phyloP scores from a whole-genome alignment of 805 yeast species.

The Teunomyces gatunensis region DNA sequence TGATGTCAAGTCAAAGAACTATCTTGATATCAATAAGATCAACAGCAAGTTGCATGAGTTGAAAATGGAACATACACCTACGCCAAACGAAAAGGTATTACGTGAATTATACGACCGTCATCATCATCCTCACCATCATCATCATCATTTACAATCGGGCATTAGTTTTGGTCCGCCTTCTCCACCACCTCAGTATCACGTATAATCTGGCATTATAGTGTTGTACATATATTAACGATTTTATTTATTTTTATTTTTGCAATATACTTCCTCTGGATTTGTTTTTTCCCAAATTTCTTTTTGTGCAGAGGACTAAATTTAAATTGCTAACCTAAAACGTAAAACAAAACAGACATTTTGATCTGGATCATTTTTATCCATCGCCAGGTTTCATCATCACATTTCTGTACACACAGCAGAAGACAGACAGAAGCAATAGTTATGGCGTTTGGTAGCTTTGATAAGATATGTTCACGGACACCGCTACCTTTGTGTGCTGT shows the following conservation, averaged over 20 bases:
- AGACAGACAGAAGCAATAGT: not conserved
- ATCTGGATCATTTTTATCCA: not conserved
- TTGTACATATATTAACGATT: not conserved
- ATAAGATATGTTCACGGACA: conserved; percentile 58
- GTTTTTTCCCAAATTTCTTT: not conserved
- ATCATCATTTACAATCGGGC: not conserved
- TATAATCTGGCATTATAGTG: conserved; percentile 6
- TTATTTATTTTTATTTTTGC: not conserved
- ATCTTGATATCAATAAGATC: conserved; percentile 27
- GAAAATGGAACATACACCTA: conserved; percentile 10
- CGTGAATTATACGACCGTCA: conserved; percentile 2
- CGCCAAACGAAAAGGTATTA: conserved; percentile 5
- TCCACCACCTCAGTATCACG: conserved; percentile 28
- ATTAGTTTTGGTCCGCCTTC: conserved; percentile 1
- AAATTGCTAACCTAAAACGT: not conserved
- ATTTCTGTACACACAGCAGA: not conserved
- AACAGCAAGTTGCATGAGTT: conserved; percentile 20
- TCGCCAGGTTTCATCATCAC: not conserved
- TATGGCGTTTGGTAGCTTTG: conserved; percentile 70
- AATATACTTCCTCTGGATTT: not conserved
- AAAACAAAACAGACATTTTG: not conserved
- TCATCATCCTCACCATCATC: not conserved
- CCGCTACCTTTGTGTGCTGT: conserved; percentile 81
- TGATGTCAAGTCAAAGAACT: conserved; percentile 20
- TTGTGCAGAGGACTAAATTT: not conserved